These are phyloP conservation scores for Testicularia cyperi DNA, from an alignment of 1,284 basidiomycete species.

Conservation along the genomic window DNA sequence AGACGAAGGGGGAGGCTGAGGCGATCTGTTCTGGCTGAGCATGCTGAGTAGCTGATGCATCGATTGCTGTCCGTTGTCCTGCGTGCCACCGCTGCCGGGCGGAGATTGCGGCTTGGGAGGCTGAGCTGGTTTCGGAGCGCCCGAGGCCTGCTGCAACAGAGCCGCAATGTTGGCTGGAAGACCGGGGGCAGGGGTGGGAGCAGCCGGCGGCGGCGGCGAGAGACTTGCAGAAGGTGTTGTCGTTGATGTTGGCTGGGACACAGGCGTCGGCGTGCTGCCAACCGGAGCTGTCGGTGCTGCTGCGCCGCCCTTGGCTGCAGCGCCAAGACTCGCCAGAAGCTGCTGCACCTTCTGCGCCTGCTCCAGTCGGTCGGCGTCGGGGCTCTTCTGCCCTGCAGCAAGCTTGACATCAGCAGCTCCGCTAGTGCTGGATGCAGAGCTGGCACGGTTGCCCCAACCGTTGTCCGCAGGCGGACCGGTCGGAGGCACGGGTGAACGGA, in stretches of 20 bases:
- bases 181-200: conserved; percentile 4
- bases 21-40: conserved; percentile 33
- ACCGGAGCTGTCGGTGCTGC: conserved; percentile 10
- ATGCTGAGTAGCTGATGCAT: conserved; percentile 35
- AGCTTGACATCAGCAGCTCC: no score
- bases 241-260: conserved; percentile 9
- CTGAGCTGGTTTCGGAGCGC: conserved; percentile 24
- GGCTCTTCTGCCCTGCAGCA: conserved; percentile 1
- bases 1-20: conserved; percentile 9
- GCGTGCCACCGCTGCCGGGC: conserved; percentile 4
- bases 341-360: conserved; percentile 60
- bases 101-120: conserved; percentile 34
- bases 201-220: background rate
- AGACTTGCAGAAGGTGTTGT: conserved; percentile 14
- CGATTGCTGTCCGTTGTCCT: conserved; percentile 29
- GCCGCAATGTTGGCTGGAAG: conserved; percentile 44
- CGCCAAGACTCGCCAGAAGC: conserved; percentile 50
- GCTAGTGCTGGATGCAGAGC: conserved; percentile 11
- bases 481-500: conserved; percentile 19
- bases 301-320: conserved; percentile 12
- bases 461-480: conserved; percentile 30
- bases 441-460: conserved; percentile 29
- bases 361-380: conserved; percentile 47
- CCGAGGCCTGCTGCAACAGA: conserved; percentile 33
- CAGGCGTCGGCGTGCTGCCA: no score